Evolutionary conservation across 495 filamentous ascomycete genomes (phyloP), one percentile per base, ranked within the genome.

Genomic region (Hypoxylon lienhwacheense): DNA sequence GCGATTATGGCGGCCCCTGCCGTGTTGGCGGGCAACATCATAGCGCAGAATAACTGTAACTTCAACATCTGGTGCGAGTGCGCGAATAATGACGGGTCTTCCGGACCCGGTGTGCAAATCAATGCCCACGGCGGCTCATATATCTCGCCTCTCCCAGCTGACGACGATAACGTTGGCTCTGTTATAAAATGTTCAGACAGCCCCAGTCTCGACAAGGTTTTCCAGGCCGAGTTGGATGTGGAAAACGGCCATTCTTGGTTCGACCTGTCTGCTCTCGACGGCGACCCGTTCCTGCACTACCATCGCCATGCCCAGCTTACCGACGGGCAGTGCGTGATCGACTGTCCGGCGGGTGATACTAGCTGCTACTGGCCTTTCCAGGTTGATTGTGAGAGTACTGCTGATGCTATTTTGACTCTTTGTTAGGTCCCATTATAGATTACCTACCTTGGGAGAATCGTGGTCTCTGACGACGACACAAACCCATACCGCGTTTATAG

Each of bases 381-480:
- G 20, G 28, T 35, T 10, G 57, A 60, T 14, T 60, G 57, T 10
- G 1, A 2, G 0, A 47, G 34, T 16, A 26, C 20, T 0, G 45
- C 50, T 8, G 40, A 55, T 32, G 45, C 39, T 4, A 45, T 46
- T 45, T 12, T 61, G 5, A 34, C 31, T 16, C 19, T 54, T 24
- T 54, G 50, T 32, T 54, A 50, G 21, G 19, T 25, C 25, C 7
- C 10, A 8, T 26, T 4, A 8, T 26, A 5, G 24, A 8, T 26
- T 26, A 26, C 24, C 24, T 26, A 26, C 24, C 24, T 26, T 5
- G 24, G 16, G 10, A 14, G 1, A 77, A 41, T 80, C 76, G 6
- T 61, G 80, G 7, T 72, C 71, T 19, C 65, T 81, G 6, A 67
- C 72, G 0, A 64, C 68, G 3, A 60, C 67, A 8, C 72, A n/a